Evolutionary conservation across 441 rosid genomes (phyloP).

Genomic region (Populus hybrid): DNA sequence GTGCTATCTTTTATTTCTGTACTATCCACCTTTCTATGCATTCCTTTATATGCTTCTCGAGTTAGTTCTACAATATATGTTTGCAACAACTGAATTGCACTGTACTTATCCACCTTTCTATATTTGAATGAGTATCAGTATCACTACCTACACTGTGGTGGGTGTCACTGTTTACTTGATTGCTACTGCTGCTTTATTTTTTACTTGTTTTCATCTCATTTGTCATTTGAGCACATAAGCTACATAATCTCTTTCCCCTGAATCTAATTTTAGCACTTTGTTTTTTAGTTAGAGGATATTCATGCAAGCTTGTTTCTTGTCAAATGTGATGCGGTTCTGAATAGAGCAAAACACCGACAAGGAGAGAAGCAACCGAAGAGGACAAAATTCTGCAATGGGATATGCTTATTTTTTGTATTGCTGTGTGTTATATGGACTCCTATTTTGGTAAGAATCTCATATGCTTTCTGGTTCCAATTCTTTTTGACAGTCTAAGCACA

Average conservation of each 20-base stretch:
- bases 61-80: background rate
- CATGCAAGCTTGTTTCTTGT: constrained; percentile 95
- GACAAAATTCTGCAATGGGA: constrained; percentile 99
- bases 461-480: background rate
- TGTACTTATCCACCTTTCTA: background rate
- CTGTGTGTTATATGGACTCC: constrained; percentile 98
- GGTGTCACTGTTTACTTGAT: background rate
- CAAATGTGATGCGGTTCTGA: constrained; percentile 87
- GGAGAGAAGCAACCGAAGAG: constrained; percentile 89
- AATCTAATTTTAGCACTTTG: constrained; percentile 33
- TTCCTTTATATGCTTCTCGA: background rate
- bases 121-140: background rate
- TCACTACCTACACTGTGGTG: background rate
- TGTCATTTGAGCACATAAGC: background rate
- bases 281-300: constrained; percentile 89
- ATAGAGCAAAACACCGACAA: constrained; percentile 80
- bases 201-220: background rate
- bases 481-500: background rate
- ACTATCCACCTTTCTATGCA: background rate
- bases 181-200: background rate
- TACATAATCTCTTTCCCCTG: background rate
- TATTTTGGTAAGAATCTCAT: constrained; percentile 76
- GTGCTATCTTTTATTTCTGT: background rate
- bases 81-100: background rate
- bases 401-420: constrained; percentile 86